Evolutionary conservation across 805 yeast species (phyloP).

Genomic region (Jamesozyma gamospora): DNA sequence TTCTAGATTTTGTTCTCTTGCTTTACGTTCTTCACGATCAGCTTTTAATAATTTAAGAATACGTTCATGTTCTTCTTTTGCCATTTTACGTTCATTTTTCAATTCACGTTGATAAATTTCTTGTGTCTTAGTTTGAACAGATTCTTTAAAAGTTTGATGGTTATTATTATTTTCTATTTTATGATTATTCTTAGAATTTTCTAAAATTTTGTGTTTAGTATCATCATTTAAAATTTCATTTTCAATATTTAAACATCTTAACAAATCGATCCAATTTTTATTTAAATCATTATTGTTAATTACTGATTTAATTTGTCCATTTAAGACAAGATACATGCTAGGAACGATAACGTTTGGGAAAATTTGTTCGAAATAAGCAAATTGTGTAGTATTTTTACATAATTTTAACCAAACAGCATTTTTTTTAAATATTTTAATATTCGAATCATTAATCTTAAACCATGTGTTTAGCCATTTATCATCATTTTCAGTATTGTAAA

Average conservation of each 20-base stretch:
- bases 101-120: slow-evolving; percentile 27
- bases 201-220: not conserved
- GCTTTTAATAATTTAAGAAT: slow-evolving; percentile 37
- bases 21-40: slow-evolving; percentile 14
- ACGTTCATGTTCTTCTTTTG: slow-evolving; percentile 44
- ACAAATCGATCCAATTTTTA: slow-evolving; percentile 4
- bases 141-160: slow-evolving; percentile 11
- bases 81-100: slow-evolving; percentile 22
- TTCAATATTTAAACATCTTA: slow-evolving; percentile 6
- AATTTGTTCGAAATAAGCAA: slow-evolving; percentile 41
- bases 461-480: slow-evolving; percentile 24
- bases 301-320: slow-evolving; percentile 38
- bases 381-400: slow-evolving; percentile 35
- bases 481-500: slow-evolving; percentile 26
- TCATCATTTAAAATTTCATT: not conserved
- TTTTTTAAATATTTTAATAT: slow-evolving; percentile 6
- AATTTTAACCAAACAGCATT: slow-evolving; percentile 34
- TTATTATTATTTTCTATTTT: not conserved
- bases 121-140: slow-evolving; percentile 20
- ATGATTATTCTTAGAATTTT: not conserved
- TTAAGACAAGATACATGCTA: slow-evolving; percentile 44
- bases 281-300: slow-evolving; percentile 28
- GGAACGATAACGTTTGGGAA: slow-evolving; percentile 46
- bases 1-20: not conserved
- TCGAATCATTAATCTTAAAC: slow-evolving; percentile 12